These are phyloP conservation scores for Populus hybrid DNA, from an alignment of 441 rosid species.

Conservation along the genomic window DNA sequence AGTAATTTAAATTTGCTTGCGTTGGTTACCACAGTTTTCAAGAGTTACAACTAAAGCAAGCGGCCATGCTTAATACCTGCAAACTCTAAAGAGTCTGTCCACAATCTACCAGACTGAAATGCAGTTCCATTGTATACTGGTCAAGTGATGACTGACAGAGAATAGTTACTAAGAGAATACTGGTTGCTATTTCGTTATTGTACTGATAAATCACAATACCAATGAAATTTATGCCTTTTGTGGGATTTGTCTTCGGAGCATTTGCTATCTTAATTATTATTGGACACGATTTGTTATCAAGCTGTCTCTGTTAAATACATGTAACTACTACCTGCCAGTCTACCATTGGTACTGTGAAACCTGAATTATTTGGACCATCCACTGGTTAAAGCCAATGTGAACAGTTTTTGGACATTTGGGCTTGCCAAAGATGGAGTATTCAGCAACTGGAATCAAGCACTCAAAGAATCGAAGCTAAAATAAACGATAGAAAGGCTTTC, in stretches of 20 bases:
- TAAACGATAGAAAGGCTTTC: not conserved
- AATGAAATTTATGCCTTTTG: not conserved
- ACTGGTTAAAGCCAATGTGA: not conserved
- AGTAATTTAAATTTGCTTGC: constrained; percentile 2
- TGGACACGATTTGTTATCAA: too few relatives aligned
- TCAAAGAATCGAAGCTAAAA: not conserved
- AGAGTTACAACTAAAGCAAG: not conserved
- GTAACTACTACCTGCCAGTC: not conserved
- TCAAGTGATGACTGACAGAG: not conserved
- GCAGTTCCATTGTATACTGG: not conserved
- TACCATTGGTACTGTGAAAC: not conserved
- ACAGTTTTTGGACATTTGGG: not conserved
- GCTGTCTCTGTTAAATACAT: too few relatives aligned
- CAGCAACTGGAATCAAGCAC: not conserved
- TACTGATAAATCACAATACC: not conserved
- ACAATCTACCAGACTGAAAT: not conserved
- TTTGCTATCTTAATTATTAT: not conserved
- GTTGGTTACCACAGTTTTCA: not conserved
- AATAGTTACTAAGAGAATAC: not conserved
- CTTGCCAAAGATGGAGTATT: not conserved
- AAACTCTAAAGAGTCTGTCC: not conserved
- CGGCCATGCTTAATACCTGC: not conserved
- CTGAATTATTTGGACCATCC: not conserved
- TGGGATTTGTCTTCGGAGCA: not conserved
- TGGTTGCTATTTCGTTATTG: not conserved